Percentiles rank a stretch among this genome's conserved stretches.
Evolutionary conservation across 2,329 filamentous ascomycete genomes (phyloP).

Genomic region (Fusarium coicis): DNA sequence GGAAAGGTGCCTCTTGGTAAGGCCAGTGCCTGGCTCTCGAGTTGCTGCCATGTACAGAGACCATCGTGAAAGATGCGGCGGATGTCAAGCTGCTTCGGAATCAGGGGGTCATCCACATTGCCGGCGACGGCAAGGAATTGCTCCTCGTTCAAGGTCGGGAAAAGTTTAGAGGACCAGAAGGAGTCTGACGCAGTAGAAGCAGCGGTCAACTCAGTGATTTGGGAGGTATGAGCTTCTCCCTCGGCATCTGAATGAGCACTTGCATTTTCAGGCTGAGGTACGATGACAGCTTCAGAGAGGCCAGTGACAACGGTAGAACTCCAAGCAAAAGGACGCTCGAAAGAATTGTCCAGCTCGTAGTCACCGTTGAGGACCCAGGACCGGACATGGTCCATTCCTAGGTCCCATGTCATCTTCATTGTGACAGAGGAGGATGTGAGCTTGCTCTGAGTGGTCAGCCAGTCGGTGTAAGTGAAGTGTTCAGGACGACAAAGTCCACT

Average conservation of each 20-base stretch:
- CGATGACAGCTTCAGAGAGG: slow-evolving; percentile 38
- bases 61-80: slow-evolving; percentile 38
- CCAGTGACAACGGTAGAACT: slow-evolving; percentile 42
- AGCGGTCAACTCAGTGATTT: slow-evolving; percentile 17
- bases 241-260: slow-evolving; percentile 33
- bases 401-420: slow-evolving; percentile 46
- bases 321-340: slow-evolving; percentile 38
- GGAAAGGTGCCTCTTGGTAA: slow-evolving; percentile 38
- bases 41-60: slow-evolving; percentile 37
- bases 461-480: slow-evolving; percentile 18
- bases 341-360: slow-evolving; percentile 33
- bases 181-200: slow-evolving; percentile 24
- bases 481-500: not conserved
- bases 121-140: slow-evolving; percentile 29
- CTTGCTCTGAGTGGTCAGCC: slow-evolving; percentile 11
- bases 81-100: slow-evolving; percentile 35
- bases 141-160: slow-evolving; percentile 10
- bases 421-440: slow-evolving; percentile 14
- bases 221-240: slow-evolving; percentile 11
- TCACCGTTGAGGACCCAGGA: slow-evolving; percentile 43
- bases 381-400: slow-evolving; percentile 44
- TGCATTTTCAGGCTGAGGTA: slow-evolving; percentile 30
- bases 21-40: slow-evolving; percentile 30
- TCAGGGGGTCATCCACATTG: slow-evolving; percentile 36
- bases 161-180: slow-evolving; percentile 8